These are phyloP conservation scores for Domatiomyces globalis DNA, from an alignment of 2,329 filamentous ascomycete genomes.

Conservation along the genomic window DNA sequence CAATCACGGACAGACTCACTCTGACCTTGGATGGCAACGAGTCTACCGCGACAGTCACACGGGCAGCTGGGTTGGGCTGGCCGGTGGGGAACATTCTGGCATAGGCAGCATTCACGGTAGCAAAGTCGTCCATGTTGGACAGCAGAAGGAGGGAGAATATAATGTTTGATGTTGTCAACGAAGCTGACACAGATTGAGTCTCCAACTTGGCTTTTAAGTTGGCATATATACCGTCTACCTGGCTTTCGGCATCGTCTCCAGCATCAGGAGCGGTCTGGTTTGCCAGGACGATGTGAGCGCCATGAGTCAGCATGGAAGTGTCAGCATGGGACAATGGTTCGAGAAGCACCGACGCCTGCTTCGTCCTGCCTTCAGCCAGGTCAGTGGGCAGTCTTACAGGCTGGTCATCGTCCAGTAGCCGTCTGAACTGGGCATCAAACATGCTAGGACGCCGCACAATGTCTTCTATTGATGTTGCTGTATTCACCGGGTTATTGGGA, in stretches of 20 bases:
- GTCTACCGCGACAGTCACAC: slow-evolving; percentile 67
- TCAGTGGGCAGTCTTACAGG: not conserved
- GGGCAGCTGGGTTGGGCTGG: slow-evolving; percentile 65
- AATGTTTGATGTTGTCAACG: slow-evolving; percentile 21
- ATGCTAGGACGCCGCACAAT: not conserved
- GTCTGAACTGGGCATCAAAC: not conserved
- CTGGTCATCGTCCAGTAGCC: not conserved
- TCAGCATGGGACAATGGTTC: not conserved
- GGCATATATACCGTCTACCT: not conserved
- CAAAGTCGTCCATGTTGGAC: slow-evolving; percentile 66
- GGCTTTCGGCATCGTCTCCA: not conserved
- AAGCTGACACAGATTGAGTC: not conserved
- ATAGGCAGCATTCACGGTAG: slow-evolving; percentile 60
- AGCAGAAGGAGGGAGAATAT: slow-evolving; percentile 51
- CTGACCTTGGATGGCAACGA: slow-evolving; percentile 46
- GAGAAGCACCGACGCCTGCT: not conserved
- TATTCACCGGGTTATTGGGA: not conserved
- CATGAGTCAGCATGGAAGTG: not conserved
- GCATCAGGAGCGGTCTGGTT: not conserved
- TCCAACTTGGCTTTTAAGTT: not conserved
- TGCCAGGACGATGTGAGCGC: not conserved
- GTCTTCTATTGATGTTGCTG: not conserved
- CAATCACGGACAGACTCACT: slow-evolving; percentile 44
- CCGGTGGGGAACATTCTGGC: slow-evolving; percentile 49
- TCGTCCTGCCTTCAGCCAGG: not conserved